phyloP scores from a whole-genome alignment of 805 yeast species.

The Metschnikowia lunata region DNA sequence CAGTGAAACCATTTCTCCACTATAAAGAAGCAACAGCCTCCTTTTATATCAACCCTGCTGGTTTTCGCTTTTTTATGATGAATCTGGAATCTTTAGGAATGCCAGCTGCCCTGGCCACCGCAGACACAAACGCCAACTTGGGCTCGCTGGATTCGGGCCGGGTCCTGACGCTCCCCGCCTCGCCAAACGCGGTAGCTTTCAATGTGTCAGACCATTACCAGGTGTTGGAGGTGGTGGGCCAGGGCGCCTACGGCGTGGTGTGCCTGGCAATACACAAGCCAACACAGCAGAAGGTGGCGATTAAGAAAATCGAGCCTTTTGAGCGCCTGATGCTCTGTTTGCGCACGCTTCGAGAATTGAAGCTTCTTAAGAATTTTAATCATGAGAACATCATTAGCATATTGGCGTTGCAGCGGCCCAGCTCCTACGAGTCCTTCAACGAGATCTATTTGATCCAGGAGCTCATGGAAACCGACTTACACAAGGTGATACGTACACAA shows the following conservation, averaged over 20 bases:
- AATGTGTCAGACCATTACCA: constrained; percentile 86
- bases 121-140: neutral
- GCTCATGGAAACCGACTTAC: constrained; percentile 83
- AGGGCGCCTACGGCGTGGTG: constrained; percentile 95
- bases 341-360: constrained; percentile 84
- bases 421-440: constrained; percentile 65
- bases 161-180: too few species aligned
- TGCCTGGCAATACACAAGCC: constrained; percentile 87
- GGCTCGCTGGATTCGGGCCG: too few species aligned
- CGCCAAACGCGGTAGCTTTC: constrained; percentile 43
- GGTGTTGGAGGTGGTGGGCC: constrained; percentile 81
- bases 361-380: constrained; percentile 81
- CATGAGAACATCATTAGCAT: constrained; percentile 92
- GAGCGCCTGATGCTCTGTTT: constrained; percentile 84
- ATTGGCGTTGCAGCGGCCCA: constrained; percentile 84
- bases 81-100: neutral
- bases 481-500: constrained; percentile 78
- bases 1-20: constrained; percentile 3
- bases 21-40: neutral
- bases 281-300: constrained; percentile 85
- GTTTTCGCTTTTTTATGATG: neutral
- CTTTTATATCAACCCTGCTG: neutral
- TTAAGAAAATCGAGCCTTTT: constrained; percentile 90
- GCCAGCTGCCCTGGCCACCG: constrained; percentile 5
- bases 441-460: constrained; percentile 90